These are phyloP conservation scores for Quillaja saponaria DNA, from an alignment of 306 rosid species.

Conservation along the genomic window DNA sequence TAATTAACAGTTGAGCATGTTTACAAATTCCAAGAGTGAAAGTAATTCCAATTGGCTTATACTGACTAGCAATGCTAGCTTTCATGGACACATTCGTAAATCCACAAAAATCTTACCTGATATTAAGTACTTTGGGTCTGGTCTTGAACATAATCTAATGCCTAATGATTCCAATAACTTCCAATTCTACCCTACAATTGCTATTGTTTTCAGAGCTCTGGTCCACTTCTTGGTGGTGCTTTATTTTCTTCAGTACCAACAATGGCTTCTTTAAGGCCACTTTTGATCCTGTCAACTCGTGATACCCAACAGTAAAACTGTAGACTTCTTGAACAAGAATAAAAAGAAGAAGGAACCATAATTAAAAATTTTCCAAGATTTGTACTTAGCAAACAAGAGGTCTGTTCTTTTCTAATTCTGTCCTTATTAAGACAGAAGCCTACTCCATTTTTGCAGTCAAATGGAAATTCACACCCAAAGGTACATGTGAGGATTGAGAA, in stretches of 20 bases:
- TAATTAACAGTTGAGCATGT: too few species aligned
- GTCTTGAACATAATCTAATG: slow-evolving; percentile 79
- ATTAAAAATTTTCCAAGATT: neutral
- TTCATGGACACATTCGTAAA: too few species aligned
- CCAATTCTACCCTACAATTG: slow-evolving; percentile 47
- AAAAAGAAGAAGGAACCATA: neutral
- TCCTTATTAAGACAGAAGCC: too few species aligned
- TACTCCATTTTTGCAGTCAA: too few species aligned
- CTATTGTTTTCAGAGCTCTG: slow-evolving; percentile 1
- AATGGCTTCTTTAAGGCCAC: slow-evolving; percentile 74
- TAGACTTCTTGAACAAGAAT: slow-evolving; percentile 53
- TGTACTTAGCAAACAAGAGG: too few species aligned
- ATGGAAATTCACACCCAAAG: too few species aligned
- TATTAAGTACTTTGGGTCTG: slow-evolving; percentile 82
- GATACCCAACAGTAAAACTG: slow-evolving; percentile 84
- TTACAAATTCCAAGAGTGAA: too few species aligned
- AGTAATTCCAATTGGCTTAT: too few species aligned
- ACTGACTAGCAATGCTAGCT: too few species aligned
- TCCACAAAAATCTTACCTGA: slow-evolving; percentile 51
- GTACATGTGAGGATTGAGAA: too few species aligned
- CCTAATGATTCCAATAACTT: slow-evolving; percentile 75
- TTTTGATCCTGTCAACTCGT: slow-evolving; percentile 81
- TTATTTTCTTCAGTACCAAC: slow-evolving; percentile 74
- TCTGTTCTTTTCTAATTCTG: too few species aligned
- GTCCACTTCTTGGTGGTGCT: slow-evolving; percentile 28